Base-by-base conservation (phyloP, 2,329 filamentous ascomycete genomes). In the Fusarium nisikadoi region DNA sequence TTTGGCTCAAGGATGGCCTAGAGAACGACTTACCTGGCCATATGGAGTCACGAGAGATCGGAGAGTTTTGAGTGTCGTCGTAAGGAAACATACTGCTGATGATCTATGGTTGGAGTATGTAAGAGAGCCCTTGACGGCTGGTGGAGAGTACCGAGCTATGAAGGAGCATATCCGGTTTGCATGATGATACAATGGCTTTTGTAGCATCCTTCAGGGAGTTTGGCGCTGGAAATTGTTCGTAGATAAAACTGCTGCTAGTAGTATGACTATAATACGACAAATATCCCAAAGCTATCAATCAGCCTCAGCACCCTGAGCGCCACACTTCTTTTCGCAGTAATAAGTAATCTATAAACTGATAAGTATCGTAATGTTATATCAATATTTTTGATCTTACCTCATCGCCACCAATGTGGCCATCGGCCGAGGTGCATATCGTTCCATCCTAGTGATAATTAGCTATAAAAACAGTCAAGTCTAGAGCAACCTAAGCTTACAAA, bases 21-120 rank as follows among this genome's bases (percentile, higher is more conserved):
- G 8, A 35, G 36, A 59, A 0, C 14, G 56, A 3, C 36, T 59
- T 1, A 5, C 41, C 19, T 59, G 56, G 56, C 56, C 56, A 6
- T 59, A 54, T 19, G 56, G 27, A 12, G 19, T 59, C 2, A 53
- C 45, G 0, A 53, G 45, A 25, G 45, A 59, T 2, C 27, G 56
- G 7, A 33, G 56, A 20, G 27, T 59, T 2, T 12, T 59, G 13
- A 59, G 35, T 39, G n/a, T 52, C 1, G 29, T 53, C 1, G 35
- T 53, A 8, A 59, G 53, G 27, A 59, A 13, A 13, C 27, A 59
- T 8, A 53, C 27, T 14, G 23, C 13, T 6, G 23, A 33, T 25
- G 36, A 31, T n/a, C 6, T 54, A 5, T 59, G 56, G 45, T 8
- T 59, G 12, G 56, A 59, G 9, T 54, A 54, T 53, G 19, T 41